A percentile compares a stretch with the other conserved stretches of the same genome.
Evolutionary conservation across 2,329 filamentous ascomycete genomes (phyloP).

Genomic region (Phialemoniopsis sp.): DNA sequence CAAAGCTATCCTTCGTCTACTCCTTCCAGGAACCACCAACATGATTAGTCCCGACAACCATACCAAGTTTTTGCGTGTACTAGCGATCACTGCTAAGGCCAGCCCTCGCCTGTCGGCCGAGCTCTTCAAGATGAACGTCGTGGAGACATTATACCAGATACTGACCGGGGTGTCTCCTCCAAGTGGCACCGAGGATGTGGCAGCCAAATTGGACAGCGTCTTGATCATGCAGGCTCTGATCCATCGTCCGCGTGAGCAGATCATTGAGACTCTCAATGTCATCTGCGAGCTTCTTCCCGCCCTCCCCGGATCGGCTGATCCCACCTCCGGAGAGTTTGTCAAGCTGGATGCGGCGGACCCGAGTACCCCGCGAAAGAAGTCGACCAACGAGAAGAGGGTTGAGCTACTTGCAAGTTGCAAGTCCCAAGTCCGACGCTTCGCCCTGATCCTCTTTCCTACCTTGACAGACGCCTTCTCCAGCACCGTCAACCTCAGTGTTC

Average conservation of each 20-base stretch:
- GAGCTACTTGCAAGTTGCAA: slow-evolving; percentile 80
- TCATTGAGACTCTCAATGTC: slow-evolving; percentile 95
- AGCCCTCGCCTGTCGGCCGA: slow-evolving; percentile 86
- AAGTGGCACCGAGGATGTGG: slow-evolving; percentile 69
- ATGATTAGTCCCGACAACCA: slow-evolving; percentile 92
- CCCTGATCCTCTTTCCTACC: slow-evolving; percentile 88
- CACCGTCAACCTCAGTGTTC: slow-evolving; percentile 90
- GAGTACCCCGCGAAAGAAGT: slow-evolving; percentile 41
- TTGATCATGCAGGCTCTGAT: slow-evolving; percentile 98
- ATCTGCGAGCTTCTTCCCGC: slow-evolving; percentile 90
- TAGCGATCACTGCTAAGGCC: slow-evolving; percentile 85
- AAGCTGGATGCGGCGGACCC: slow-evolving; percentile 38
- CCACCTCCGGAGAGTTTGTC: slow-evolving; percentile 35
- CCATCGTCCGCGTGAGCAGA: slow-evolving; percentile 89
- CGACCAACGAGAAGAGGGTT: slow-evolving; percentile 73
- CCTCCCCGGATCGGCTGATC: slow-evolving; percentile 53
- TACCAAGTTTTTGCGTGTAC: slow-evolving; percentile 88
- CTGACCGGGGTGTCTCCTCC: slow-evolving; percentile 93
- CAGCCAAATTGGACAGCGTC: slow-evolving; percentile 88
- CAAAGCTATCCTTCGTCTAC: slow-evolving; percentile 76
- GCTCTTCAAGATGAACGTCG: slow-evolving; percentile 91
- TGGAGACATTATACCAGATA: slow-evolving; percentile 97
- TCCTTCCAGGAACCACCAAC: slow-evolving; percentile 92
- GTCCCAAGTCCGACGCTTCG: slow-evolving; percentile 83
- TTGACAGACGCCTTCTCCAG: slow-evolving; percentile 96